phyloP scores from a whole-genome alignment of 2,329 filamentous ascomycete species.

The Cytospora piceae region DNA sequence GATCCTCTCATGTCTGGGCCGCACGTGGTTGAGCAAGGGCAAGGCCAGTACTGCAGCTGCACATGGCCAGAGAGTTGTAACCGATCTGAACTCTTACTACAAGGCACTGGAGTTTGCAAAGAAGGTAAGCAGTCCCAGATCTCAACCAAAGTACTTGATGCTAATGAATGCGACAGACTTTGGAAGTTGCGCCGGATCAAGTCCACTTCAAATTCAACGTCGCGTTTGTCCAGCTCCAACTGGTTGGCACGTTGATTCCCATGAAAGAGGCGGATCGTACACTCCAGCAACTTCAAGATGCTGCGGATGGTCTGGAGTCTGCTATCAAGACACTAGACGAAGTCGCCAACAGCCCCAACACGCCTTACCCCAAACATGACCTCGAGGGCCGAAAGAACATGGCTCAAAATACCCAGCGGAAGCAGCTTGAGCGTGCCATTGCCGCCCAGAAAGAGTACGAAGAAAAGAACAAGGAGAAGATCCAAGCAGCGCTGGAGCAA shows the following conservation, averaged over 20 bases:
- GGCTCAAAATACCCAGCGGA: conserved; percentile 92
- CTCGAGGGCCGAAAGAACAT: conserved; percentile 96
- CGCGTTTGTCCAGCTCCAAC: conserved; percentile 94
- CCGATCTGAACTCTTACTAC: conserved; percentile 59
- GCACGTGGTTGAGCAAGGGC: conserved; percentile 83
- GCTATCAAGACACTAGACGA: conserved; percentile 76
- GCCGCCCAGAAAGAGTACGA: conserved; percentile 90
- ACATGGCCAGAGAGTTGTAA: conserved; percentile 44
- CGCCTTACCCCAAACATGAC: conserved; percentile 88
- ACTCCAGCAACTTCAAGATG: conserved; percentile 78
- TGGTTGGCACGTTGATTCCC: conserved; percentile 72
- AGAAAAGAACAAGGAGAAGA: conserved; percentile 86
- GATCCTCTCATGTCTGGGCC: conserved; percentile 83
- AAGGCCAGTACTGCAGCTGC: conserved; percentile 46
- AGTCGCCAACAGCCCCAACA: conserved; percentile 64
- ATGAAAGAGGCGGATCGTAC: conserved; percentile 78
- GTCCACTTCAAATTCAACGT: conserved; percentile 97
- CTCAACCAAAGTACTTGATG: conserved; percentile 33
- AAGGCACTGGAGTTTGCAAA: conserved; percentile 64
- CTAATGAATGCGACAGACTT: conserved; percentile 55
- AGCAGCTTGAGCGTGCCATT: conserved; percentile 84
- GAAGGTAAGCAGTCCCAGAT: conserved; percentile 52
- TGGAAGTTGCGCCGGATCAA: conserved; percentile 78
- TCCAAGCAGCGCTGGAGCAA: conserved; percentile 76
- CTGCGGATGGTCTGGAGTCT: conserved; percentile 78